These are phyloP conservation scores for Cucumis melo DNA, from an alignment of 306 rosid genomes.

Conservation along the genomic window DNA sequence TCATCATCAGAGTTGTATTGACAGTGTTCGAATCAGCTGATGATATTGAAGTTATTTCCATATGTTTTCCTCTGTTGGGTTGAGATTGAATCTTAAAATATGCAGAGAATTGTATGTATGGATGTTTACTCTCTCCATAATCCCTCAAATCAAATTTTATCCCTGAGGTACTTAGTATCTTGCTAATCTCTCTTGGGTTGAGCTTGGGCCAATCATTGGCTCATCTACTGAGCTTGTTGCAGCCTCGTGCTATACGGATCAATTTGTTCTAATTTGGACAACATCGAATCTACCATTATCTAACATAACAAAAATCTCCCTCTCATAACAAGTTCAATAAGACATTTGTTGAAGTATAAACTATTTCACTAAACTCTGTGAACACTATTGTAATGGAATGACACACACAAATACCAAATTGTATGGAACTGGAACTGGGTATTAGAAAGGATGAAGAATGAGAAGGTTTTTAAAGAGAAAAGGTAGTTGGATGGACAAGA, in stretches of 20 bases:
- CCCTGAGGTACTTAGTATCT: no score
- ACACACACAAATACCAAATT: not conserved
- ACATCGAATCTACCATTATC: no score
- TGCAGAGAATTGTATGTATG: not conserved
- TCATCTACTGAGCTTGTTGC: no score
- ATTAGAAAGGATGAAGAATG: not conserved
- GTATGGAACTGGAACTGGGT: not conserved
- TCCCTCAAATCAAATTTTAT: no score
- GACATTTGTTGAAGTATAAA: not conserved
- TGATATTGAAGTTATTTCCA: not conserved
- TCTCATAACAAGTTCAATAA: no score
- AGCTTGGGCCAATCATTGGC: not conserved
- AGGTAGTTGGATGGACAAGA: not conserved
- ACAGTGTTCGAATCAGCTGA: not conserved
- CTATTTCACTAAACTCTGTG: not conserved
- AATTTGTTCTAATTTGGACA: no score
- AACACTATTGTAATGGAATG: not conserved
- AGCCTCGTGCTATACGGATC: no score
- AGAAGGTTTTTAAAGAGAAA: not conserved
- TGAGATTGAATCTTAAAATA: not conserved
- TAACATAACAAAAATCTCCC: no score
- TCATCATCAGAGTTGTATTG: not conserved
- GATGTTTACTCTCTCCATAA: not conserved
- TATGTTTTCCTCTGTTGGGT: not conserved
- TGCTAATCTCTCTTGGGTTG: no score